Evolutionary conservation across 2,329 filamentous ascomycete species (phyloP), one percentile per base, ranked within the genome.

Genomic region (Cladosporium sphaerospermum): DNA sequence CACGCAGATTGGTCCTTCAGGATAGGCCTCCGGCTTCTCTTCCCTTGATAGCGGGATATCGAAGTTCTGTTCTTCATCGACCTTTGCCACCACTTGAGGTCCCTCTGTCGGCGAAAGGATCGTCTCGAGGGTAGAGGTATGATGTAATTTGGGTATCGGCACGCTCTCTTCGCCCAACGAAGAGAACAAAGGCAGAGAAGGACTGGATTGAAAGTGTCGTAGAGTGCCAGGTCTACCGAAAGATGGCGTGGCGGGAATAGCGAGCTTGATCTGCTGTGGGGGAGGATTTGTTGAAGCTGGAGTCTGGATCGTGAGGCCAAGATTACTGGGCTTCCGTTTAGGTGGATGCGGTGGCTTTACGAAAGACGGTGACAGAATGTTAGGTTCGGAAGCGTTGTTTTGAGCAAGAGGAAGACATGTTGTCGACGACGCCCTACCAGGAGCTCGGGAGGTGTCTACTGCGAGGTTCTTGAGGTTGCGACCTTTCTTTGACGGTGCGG

Each of bases 1-100:
- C 47, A 95, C 91, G 60, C 86, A 84, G 51, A 92, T 85, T 0
- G 88, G 89, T 0, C 88, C 88, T 59, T 89, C 81, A 0, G 88
- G 88, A 64, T 95, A 95, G 1, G 86, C 86, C 13, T 88, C 87
- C 0, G 86, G 86, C 71, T 91, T 91, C 59, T 80, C 79, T 62
- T 82, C 80, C 31, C 77, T 75, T 8, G 82, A 85, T 55, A 82
- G 77, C 36, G 80, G 78, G 33, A 78, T 66, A 51, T 78, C 75
- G 49, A 77, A 78, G 53, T 78, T 78, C 37, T 73, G 74, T 54
- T 78, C 74, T 46, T 74, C 73, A 45, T 76, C 73, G 28, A 69
- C 66, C 54, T 87, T 82, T 45, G 45, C 42, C 16, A 52, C 41
- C 4, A 50, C 33, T 8, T 55, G 53, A 32, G 49, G 37, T 14